Evolutionary conservation across 495 filamentous ascomycete species (phyloP), one percentile per base, ranked within the genome.

Genomic region (Ramalina intermedia): DNA sequence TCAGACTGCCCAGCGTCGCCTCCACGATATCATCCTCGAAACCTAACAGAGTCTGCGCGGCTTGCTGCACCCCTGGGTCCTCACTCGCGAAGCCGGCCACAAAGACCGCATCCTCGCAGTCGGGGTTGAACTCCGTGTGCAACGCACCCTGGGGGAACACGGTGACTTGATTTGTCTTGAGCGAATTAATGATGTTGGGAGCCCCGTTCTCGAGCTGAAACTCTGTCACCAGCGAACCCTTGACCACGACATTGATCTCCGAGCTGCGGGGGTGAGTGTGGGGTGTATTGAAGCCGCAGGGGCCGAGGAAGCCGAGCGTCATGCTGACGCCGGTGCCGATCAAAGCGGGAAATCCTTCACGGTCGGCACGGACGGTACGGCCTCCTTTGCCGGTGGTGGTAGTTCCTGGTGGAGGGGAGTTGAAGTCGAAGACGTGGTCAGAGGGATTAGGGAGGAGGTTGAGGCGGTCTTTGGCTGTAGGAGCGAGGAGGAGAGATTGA

Each of bases 91-190:
- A 67, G 2, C 62, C 64, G 7, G 71, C 70, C 21, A 75, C 63
- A 56, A 76, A 76, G 0, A 64, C 55, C 2, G 69, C 69, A 43
- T 63, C 50, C 14, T 68, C 64, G 60, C 74, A 79, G 23, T 60
- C 64, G 1, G 65, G 64, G 62, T 79, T 79, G 55, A 67, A 68
- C 59, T 79, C 67, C 37, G 65, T 67, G 59, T 79, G 75, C 39
- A 79, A 61, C 13, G 58, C 55, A 20, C 73, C 75, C 57, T 61
- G 56, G 43, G 65, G 71, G 58, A 75, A 75, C 6, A 70, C 61
- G 11, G 72, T 71, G 26, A 61, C 64, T 46, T 70, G 62, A 53
- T 67, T 60, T 26, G 54, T 50, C 3, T 71, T 48, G 4, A 51
- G n/a, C 13, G 56, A 66, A 51, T 61, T 62, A 41, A 55, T 61